Evolutionary conservation across 2,329 filamentous ascomycete species (phyloP), one percentile per base, ranked within the genome.

Genomic region (Akanthomyces uredinophilus): DNA sequence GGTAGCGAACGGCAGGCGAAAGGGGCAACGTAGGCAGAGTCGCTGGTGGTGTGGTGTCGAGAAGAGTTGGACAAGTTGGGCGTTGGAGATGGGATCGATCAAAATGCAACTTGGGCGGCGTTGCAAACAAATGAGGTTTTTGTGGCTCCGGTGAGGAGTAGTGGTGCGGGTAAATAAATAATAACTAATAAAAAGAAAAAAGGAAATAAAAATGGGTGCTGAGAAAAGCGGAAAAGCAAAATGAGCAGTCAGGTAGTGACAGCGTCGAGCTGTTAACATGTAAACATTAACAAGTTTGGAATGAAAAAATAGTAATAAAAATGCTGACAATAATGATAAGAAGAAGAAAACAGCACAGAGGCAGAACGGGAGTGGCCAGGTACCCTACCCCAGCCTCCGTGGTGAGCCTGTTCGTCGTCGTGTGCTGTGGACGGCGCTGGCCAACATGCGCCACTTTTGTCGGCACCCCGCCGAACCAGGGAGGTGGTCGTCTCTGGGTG

Each of bases 41-140:
- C 20, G 52, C 6, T 29, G 52, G 52, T 44, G 24, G 14, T 5
- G 29, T 29, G 52, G 52, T 44, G 24, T 22, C 8, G 29, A 41
- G 37, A 35, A 22, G 11, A 41, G 37, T 43, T 18, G 20, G 50
- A 52, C 24, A 27, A n/a, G n/a, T n/a, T n/a, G n/a, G 14, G 51
- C 51, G 52, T 55, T 32, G 52, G 24, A 55, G 52, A 32, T 44
- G 52, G 52, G 52, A 55, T 55, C 39, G 52, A 55, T 55, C 52
- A 46, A 55, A 55, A 44, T 44, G 39, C 52, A 44, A 13, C 22
- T 44, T 29, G 52, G 50, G 52, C 49, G 49, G 49, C 52, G 37
- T 32, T 43, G 22, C 52, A 55, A 22, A 39, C 52, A 44, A 32
- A 55, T 16, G 22, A 20, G 32, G 2, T 55, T 44, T 32, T 55